A percentile compares a stretch with the other conserved stretches of the same genome.
Evolutionary conservation across 169 alveolate species (phyloP).

Genomic region (Plasmodium ovale): DNA sequence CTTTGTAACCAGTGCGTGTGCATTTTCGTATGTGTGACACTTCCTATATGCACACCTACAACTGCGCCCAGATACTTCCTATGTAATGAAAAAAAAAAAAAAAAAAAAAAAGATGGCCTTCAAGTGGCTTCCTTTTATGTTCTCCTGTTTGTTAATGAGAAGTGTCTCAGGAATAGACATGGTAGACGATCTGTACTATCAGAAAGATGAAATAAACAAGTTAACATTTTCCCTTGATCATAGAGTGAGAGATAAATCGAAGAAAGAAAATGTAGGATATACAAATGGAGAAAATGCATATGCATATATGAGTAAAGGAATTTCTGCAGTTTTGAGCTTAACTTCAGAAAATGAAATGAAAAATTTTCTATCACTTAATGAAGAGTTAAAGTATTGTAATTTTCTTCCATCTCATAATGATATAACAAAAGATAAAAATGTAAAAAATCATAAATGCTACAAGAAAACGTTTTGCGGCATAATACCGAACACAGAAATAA

Average conservation of each 20-base stretch:
- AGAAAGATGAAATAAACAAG: conserved; percentile 11
- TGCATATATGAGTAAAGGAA: conserved; percentile 15
- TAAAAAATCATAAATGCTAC: conserved; percentile 6
- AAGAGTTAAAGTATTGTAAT: conserved; percentile 19
- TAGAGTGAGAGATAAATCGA: conserved; percentile 23
- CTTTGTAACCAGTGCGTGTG: no score
- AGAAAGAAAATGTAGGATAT: not conserved
- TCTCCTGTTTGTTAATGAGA: not conserved
- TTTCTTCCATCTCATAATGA: not conserved
- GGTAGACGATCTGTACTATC: conserved; percentile 22
- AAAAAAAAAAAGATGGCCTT: not conserved
- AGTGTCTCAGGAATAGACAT: not conserved
- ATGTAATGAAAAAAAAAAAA: not conserved
- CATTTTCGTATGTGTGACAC: no score
- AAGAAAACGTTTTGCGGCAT: conserved; percentile 25
- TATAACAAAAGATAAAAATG: not conserved
- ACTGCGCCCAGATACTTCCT: not conserved
- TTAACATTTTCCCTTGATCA: conserved; percentile 43
- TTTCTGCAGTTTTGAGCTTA: not conserved
- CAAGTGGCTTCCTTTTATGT: not conserved
- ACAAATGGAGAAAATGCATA: conserved; percentile 35
- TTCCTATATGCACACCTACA: no score
- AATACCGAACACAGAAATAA: not conserved
- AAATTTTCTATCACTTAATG: conserved; percentile 12
- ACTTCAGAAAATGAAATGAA: conserved; percentile 8